Conservation (phyloP, 495 filamentous ascomycete species). For the Diplogelasinospora grovesii region DNA sequence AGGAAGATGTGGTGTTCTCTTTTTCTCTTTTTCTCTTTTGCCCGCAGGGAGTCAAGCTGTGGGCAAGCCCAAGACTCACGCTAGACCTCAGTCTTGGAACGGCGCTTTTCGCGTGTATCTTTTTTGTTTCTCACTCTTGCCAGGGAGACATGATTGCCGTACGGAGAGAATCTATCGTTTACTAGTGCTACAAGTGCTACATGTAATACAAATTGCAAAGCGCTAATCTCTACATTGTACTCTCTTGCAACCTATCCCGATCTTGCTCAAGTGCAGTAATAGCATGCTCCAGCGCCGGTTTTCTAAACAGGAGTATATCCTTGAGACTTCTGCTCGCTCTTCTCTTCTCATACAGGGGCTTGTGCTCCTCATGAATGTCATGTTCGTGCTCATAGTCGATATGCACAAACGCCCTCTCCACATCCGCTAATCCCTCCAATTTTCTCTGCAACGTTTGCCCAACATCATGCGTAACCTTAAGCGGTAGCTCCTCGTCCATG, state of each 20-base stretch:
- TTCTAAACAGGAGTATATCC: slow-evolving; percentile 34
- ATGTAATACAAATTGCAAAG: too few relatives aligned
- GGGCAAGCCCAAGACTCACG: too few relatives aligned
- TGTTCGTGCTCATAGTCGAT: slow-evolving; percentile 48
- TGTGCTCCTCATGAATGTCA: slow-evolving; percentile 46
- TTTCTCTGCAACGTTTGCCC: slow-evolving; percentile 48
- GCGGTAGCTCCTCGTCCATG: slow-evolving; percentile 43
- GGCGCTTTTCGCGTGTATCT: too few relatives aligned
- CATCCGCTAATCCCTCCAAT: slow-evolving; percentile 46
- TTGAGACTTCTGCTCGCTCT: slow-evolving; percentile 26
- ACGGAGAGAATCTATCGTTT: too few relatives aligned
- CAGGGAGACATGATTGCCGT: too few relatives aligned
- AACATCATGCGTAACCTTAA: slow-evolving; percentile 49
- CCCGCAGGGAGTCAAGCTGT: too few relatives aligned
- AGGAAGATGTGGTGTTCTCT: too few relatives aligned
- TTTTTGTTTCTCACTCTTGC: too few relatives aligned
- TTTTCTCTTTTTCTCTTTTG: too few relatives aligned
- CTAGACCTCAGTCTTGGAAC: too few relatives aligned
- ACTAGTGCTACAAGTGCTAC: too few relatives aligned
- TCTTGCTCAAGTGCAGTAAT: not conserved
- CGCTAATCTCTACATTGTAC: too few relatives aligned
- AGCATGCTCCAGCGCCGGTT: slow-evolving; percentile 22
- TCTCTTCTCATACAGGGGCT: slow-evolving; percentile 42
- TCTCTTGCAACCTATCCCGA: not conserved
- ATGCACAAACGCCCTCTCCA: slow-evolving; percentile 52